Conservation (phyloP, 495 filamentous ascomycete genomes). For the Annulohypoxylon maeteangense region DNA sequence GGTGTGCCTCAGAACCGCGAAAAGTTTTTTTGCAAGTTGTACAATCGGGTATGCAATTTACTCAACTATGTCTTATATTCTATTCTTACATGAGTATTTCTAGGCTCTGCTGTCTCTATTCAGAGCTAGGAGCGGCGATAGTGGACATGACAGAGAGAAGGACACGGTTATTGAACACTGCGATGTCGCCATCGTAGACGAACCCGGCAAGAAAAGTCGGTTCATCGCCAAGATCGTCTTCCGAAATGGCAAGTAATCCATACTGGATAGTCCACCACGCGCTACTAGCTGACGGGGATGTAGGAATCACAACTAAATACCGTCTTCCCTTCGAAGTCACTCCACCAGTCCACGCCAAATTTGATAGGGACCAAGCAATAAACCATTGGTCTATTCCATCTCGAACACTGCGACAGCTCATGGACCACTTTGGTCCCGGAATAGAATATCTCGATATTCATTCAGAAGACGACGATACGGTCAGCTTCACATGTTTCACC, state of each 20-base stretch:
- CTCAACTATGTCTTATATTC: background rate
- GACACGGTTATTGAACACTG: conserved; percentile 86
- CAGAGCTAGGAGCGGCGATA: conserved; percentile 53
- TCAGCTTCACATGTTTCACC: conserved; percentile 92
- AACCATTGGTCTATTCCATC: conserved; percentile 86
- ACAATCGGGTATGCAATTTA: conserved; percentile 53
- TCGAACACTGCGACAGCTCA: conserved; percentile 79
- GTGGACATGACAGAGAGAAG: conserved; percentile 64
- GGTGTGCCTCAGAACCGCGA: conserved; percentile 57
- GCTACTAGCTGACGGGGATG: conserved; percentile 34
- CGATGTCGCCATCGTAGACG: conserved; percentile 84
- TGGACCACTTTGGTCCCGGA: conserved; percentile 89
- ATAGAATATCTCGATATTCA: conserved; percentile 93
- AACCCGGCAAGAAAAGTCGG: conserved; percentile 77
- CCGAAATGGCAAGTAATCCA: conserved; percentile 72
- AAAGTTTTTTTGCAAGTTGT: conserved; percentile 61
- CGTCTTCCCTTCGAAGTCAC: conserved; percentile 88
- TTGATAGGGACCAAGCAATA: conserved; percentile 72
- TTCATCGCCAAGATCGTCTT: conserved; percentile 85
- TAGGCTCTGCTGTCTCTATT: conserved; percentile 60
- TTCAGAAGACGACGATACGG: conserved; percentile 66
- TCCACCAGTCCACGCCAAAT: conserved; percentile 85
- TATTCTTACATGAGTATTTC: conserved; percentile 25
- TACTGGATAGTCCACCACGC: conserved; percentile 15
- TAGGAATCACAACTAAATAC: conserved; percentile 89